These are phyloP conservation scores for Terfezia claveryi DNA, from an alignment of 495 filamentous ascomycete genomes.

Conservation along the genomic window DNA sequence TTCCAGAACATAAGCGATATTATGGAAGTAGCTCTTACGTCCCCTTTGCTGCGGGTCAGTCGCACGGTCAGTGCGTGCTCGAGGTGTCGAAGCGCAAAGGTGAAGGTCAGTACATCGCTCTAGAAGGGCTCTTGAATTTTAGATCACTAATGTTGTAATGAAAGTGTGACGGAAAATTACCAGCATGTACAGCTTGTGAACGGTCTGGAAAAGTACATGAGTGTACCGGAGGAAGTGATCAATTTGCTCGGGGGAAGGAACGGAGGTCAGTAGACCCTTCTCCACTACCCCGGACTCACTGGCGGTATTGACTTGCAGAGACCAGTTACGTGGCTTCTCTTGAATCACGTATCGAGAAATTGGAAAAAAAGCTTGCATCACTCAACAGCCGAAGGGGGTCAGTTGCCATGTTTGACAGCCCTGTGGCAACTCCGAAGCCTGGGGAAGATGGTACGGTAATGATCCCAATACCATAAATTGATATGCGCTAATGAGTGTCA, in stretches of 20 bases:
- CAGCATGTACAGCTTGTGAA: slow-evolving; percentile 81
- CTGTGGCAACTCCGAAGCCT: slow-evolving; percentile 23
- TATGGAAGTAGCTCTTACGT: slow-evolving; percentile 26
- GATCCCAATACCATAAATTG: too few species aligned
- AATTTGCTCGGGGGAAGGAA: slow-evolving; percentile 85
- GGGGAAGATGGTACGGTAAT: too few species aligned
- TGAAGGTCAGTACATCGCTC: slow-evolving; percentile 29
- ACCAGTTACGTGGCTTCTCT: slow-evolving; percentile 71
- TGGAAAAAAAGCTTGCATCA: slow-evolving; percentile 34
- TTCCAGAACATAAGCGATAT: not conserved
- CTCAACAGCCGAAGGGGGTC: slow-evolving; percentile 9
- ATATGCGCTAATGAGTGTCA: too few species aligned
- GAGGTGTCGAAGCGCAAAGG: slow-evolving; percentile 76
- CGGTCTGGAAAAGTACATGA: slow-evolving; percentile 55
- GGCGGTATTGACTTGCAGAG: slow-evolving; percentile 3
- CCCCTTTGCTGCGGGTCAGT: slow-evolving; percentile 67
- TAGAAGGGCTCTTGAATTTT: not conserved
- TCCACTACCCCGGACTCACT: not conserved
- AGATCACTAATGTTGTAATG: slow-evolving; percentile 12
- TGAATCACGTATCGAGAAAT: slow-evolving; percentile 65
- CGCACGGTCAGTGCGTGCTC: slow-evolving; percentile 83
- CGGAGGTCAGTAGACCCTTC: slow-evolving; percentile 30
- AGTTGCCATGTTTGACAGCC: not conserved
- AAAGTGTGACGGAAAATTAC: slow-evolving; percentile 74
- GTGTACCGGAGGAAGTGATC: slow-evolving; percentile 83